phyloP scores from a whole-genome alignment of 140 eudicot species.

The Cichorium intybus region DNA sequence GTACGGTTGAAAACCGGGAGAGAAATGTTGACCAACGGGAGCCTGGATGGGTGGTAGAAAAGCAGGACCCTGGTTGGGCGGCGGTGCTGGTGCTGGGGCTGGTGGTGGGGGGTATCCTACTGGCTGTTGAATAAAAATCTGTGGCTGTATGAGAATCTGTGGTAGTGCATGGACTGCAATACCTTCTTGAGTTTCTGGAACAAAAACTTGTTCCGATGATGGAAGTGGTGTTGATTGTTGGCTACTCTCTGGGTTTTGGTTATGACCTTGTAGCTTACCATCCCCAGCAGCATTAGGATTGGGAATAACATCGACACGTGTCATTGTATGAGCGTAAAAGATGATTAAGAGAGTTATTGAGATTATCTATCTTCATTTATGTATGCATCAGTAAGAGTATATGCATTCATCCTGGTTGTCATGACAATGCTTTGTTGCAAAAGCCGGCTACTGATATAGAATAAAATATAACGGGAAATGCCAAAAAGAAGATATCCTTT shows the following conservation, averaged over 20 bases:
- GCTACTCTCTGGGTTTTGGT: not conserved
- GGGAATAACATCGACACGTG: not conserved
- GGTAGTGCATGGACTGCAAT: not conserved
- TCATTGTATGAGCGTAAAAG: conserved; percentile 11
- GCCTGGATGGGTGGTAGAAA: not conserved
- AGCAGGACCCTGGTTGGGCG: not conserved
- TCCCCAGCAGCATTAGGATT: not conserved
- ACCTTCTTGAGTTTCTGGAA: not conserved
- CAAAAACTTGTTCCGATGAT: not conserved
- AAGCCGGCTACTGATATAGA: conserved; percentile 15
- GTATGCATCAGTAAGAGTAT: not conserved
- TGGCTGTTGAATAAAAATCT: conserved; percentile 15
- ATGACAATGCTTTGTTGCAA: not conserved
- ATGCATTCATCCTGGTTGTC: not conserved
- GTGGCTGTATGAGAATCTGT: conserved; percentile 15
- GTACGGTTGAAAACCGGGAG: not conserved
- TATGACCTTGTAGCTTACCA: not conserved
- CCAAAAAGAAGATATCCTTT: not conserved
- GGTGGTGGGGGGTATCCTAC: conserved; percentile 6
- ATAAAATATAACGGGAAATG: not conserved
- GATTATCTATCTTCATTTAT: not conserved
- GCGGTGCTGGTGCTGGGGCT: not conserved
- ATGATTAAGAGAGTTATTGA: not conserved
- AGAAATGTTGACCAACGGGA: too few species aligned
- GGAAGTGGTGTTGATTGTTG: conserved; percentile 8